Conservation (phyloP, 345 rosid genomes). For the Pseudoturritis turrita region DNA sequence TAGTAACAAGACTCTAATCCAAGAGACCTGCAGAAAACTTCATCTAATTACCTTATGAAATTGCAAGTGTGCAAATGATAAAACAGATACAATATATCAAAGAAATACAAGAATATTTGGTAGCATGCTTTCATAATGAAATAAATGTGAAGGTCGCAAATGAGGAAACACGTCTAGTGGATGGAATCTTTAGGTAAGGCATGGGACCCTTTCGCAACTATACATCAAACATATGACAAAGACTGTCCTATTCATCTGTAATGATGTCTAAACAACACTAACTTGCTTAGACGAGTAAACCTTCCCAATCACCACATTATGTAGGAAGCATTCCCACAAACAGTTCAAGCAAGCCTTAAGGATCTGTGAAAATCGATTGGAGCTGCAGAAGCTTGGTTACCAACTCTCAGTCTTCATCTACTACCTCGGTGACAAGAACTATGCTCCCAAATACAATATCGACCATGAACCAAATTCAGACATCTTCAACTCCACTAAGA, state of each 20-base stretch:
- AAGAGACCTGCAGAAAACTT: constrained; percentile 9
- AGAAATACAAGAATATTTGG: constrained; percentile 10
- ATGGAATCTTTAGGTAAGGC: constrained; percentile 15
- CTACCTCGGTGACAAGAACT: not conserved
- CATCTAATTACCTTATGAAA: not conserved
- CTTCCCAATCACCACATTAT: constrained; percentile 12
- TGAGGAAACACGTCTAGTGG: constrained; percentile 21
- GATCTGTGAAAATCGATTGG: not conserved
- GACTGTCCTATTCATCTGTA: constrained; percentile 3
- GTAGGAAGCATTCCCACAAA: not conserved
- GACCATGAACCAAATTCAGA: constrained; percentile 32
- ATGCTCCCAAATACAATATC: not conserved
- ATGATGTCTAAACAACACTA: constrained; percentile 10
- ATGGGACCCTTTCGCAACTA: constrained; percentile 19
- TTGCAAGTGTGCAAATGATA: not conserved
- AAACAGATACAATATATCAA: constrained; percentile 1
- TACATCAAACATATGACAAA: constrained; percentile 7
- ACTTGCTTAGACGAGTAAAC: not conserved
- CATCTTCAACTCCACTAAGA: constrained; percentile 58
- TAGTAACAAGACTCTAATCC: not conserved
- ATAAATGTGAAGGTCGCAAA: constrained; percentile 15
- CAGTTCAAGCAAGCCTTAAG: constrained; percentile 19
- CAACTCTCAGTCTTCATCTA: constrained; percentile 10
- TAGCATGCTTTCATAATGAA: constrained; percentile 10
- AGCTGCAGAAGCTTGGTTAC: constrained; percentile 6